Percentiles rank a stretch among this genome's conserved stretches.
Evolutionary conservation across 106 monocot species (phyloP).

Genomic region (Apostasia ramifera): DNA sequence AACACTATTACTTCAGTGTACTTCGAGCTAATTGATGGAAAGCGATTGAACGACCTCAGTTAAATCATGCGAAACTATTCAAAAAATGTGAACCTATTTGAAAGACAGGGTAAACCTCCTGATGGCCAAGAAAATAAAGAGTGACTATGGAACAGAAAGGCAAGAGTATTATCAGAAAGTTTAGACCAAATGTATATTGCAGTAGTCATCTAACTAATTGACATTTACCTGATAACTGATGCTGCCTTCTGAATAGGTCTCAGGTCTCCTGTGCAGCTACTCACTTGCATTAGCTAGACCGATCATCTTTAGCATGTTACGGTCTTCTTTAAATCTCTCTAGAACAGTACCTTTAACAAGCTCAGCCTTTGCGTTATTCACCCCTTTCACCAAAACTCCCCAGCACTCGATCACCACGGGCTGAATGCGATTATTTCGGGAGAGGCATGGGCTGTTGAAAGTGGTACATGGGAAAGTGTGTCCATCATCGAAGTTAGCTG

Average conservation of each 20-base stretch:
- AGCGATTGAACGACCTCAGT: too few relatives aligned
- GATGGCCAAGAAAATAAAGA: too few relatives aligned
- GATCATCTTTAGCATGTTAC: slow-evolving; percentile 98
- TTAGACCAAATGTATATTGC: too few relatives aligned
- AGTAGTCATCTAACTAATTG: too few relatives aligned
- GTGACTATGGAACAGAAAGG: too few relatives aligned
- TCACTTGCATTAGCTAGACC: slow-evolving; percentile 80
- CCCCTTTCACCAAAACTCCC: slow-evolving; percentile 32
- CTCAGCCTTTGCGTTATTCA: slow-evolving; percentile 29
- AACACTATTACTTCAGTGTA: too few relatives aligned
- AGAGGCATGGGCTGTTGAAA: slow-evolving; percentile 78
- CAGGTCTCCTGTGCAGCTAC: slow-evolving; percentile 5
- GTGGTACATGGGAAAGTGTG: slow-evolving; percentile 79
- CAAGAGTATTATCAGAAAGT: too few relatives aligned
- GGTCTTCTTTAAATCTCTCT: slow-evolving; percentile 93
- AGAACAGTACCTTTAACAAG: slow-evolving; percentile 55
- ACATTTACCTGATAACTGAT: too few relatives aligned
- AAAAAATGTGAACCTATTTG: too few relatives aligned
- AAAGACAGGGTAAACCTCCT: too few relatives aligned
- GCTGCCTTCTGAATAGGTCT: neutral
- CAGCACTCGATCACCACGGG: slow-evolving; percentile 88
- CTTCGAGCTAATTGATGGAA: too few relatives aligned
- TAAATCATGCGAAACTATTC: too few relatives aligned
- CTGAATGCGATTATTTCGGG: slow-evolving; percentile 36
- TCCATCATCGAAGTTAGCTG: slow-evolving; percentile 76